Conservation (phyloP, 2,329 filamentous ascomycete genomes). For the Aphanoascus verrucosus region DNA sequence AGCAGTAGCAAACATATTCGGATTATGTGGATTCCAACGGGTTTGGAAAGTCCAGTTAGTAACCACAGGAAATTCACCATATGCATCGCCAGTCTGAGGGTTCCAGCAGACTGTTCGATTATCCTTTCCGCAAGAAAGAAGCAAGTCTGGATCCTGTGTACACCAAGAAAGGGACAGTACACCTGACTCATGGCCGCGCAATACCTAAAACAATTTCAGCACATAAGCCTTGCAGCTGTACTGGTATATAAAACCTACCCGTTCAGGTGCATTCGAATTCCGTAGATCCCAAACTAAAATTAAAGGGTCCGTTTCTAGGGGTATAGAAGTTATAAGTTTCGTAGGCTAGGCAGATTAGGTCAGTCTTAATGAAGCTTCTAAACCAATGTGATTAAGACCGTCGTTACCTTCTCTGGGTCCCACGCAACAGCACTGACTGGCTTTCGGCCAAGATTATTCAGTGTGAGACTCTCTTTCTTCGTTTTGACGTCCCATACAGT, state of each 20-base stretch:
- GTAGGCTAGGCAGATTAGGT: constrained; percentile 48
- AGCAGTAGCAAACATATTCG: constrained; percentile 82
- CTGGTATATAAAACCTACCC: constrained; percentile 28
- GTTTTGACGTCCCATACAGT: constrained; percentile 98
- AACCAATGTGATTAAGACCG: not conserved
- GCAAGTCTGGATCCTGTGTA: constrained; percentile 71
- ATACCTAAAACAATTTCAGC: constrained; percentile 43
- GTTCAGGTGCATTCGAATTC: constrained; percentile 89
- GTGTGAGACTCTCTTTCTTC: constrained; percentile 90
- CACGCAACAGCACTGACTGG: constrained; percentile 90
- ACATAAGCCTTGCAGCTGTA: not conserved
- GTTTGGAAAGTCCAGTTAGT: constrained; percentile 99
- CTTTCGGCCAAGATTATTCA: constrained; percentile 83
- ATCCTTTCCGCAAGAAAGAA: constrained; percentile 92
- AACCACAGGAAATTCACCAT: constrained; percentile 89
- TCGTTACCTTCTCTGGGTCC: constrained; percentile 73
- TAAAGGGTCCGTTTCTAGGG: constrained; percentile 75
- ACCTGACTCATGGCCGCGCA: constrained; percentile 88
- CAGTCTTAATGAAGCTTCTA: not conserved
- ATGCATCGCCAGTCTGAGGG: constrained; percentile 73
- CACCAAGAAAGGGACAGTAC: constrained; percentile 95
- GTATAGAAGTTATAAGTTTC: constrained; percentile 83
- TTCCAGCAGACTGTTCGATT: constrained; percentile 96
- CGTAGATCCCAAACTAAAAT: constrained; percentile 90
- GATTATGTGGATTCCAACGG: constrained; percentile 86